A percentile compares a stretch with the other conserved stretches of the same genome.
Evolutionary conservation across 176 grass and related monocot genomes (phyloP).

Genomic region (Typha latifolia): DNA sequence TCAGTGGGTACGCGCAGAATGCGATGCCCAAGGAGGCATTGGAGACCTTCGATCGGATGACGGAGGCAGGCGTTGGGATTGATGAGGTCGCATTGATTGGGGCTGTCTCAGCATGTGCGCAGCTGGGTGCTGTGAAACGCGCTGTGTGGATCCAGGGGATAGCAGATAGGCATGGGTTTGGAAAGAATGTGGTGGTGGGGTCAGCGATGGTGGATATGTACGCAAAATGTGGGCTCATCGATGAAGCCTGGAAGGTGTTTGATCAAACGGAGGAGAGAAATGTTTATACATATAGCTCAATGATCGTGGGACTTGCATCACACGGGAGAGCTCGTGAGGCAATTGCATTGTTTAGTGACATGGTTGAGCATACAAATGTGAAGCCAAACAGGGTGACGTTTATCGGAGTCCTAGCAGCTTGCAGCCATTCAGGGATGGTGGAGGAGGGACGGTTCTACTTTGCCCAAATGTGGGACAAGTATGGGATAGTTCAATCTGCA

Average conservation of each 20-base stretch:
- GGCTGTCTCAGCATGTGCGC: not conserved
- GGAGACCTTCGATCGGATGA: not conserved
- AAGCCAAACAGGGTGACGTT: not conserved
- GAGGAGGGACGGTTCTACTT: constrained; percentile 54
- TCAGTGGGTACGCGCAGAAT: constrained; percentile 3
- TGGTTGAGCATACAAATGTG: not conserved
- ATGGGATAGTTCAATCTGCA: constrained; percentile 46
- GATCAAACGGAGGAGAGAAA: not conserved
- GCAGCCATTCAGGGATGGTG: constrained; percentile 2
- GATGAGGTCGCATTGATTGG: constrained; percentile 1
- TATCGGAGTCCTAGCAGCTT: constrained; percentile 1
- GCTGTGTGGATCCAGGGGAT: not conserved
- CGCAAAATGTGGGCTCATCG: not conserved
- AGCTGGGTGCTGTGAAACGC: not conserved
- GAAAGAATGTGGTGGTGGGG: not conserved
- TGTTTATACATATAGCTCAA: not conserved
- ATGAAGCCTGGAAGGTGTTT: not conserved
- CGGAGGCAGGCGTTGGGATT: not conserved
- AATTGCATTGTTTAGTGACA: not conserved
- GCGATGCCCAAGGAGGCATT: not conserved
- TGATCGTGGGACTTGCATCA: constrained; percentile 1
- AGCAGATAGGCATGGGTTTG: not conserved
- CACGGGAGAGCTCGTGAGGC: constrained; percentile 1
- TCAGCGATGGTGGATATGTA: constrained; percentile 3
- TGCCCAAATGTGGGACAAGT: constrained; percentile 51